phyloP scores from a whole-genome alignment of 805 yeast species.

The Pichia exigua region DNA sequence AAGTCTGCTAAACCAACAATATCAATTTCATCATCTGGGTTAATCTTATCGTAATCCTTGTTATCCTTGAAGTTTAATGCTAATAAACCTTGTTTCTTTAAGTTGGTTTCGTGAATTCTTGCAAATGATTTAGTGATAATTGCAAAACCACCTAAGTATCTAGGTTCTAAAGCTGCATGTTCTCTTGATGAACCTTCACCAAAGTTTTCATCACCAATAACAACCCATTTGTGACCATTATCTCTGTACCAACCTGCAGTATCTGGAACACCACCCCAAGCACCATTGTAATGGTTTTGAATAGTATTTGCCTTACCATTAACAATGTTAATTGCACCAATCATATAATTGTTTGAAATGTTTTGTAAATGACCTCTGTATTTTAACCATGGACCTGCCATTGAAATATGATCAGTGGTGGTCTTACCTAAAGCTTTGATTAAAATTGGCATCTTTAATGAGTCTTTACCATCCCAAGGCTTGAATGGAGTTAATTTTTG shows the following conservation, averaged over 20 bases:
- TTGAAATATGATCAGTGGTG: slow-evolving; percentile 98
- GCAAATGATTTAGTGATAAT: slow-evolving; percentile 97
- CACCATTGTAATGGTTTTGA: slow-evolving; percentile 87
- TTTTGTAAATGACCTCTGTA: slow-evolving; percentile 99
- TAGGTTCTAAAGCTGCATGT: slow-evolving; percentile 99
- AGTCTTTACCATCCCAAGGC: slow-evolving; percentile 96
- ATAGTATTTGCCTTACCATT: slow-evolving; percentile 90
- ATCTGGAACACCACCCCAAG: slow-evolving; percentile 92
- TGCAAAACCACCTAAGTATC: slow-evolving; percentile 97
- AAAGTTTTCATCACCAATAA: slow-evolving; percentile 95
- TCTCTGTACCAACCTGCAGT: slow-evolving; percentile 94
- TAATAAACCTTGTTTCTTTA: slow-evolving; percentile 98
- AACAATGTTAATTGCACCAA: slow-evolving; percentile 97
- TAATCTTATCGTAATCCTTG: slow-evolving; percentile 88
- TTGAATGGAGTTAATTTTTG: slow-evolving; percentile 90
- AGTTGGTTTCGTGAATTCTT: slow-evolving; percentile 98
- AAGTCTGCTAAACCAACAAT: slow-evolving; percentile 74
- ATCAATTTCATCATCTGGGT: slow-evolving; percentile 85
- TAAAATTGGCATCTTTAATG: slow-evolving; percentile 80
- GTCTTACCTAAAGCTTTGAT: slow-evolving; percentile 96
- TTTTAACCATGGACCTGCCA: slow-evolving; percentile 99
- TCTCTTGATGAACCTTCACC: slow-evolving; percentile 99
- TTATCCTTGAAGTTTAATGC: slow-evolving; percentile 90
- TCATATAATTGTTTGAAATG: slow-evolving; percentile 98
- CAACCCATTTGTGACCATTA: slow-evolving; percentile 90